phyloP scores from a whole-genome alignment of 2,329 filamentous ascomycete species.

The Bipolaris sorokiniana region DNA sequence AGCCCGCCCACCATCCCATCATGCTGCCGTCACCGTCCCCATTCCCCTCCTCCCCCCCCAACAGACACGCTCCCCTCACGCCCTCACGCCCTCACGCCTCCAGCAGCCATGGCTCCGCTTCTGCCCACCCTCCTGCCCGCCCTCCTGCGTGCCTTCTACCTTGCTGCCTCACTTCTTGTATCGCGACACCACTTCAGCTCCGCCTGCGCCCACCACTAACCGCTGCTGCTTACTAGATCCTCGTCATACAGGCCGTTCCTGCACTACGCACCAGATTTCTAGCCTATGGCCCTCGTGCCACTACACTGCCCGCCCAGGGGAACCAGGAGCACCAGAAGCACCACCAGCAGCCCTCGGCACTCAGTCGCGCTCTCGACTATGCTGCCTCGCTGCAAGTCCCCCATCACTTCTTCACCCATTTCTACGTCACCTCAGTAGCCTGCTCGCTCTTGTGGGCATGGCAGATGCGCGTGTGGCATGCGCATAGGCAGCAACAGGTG shows the following conservation, averaged over 20 bases:
- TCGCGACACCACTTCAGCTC: constrained; percentile 36
- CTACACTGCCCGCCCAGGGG: constrained; percentile 14
- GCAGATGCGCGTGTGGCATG: constrained; percentile 60
- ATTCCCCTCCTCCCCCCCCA: neutral
- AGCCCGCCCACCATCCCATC: constrained; percentile 10
- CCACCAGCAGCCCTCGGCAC: constrained; percentile 13
- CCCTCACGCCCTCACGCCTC: neutral
- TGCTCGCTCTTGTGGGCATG: constrained; percentile 76
- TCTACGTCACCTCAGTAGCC: constrained; percentile 75
- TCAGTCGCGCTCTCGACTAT: constrained; percentile 54
- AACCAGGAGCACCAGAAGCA: neutral
- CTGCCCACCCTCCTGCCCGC: constrained; percentile 20
- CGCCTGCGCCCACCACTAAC: constrained; percentile 33
- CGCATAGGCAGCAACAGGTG: constrained; percentile 64
- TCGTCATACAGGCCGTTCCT: constrained; percentile 59
- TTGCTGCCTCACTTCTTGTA: constrained; percentile 50
- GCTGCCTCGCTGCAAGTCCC: constrained; percentile 69
- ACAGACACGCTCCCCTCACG: too few species aligned
- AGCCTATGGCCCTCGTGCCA: constrained; percentile 64
- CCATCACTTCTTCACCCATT: constrained; percentile 88
- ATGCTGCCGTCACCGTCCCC: constrained; percentile 21
- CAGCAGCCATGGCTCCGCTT: neutral
- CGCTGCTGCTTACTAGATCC: constrained; percentile 51
- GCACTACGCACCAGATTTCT: constrained; percentile 63
- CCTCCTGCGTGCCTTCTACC: constrained; percentile 46